phyloP scores from a whole-genome alignment of 306 rosid genomes.

The Pachyrhizus erosus region DNA sequence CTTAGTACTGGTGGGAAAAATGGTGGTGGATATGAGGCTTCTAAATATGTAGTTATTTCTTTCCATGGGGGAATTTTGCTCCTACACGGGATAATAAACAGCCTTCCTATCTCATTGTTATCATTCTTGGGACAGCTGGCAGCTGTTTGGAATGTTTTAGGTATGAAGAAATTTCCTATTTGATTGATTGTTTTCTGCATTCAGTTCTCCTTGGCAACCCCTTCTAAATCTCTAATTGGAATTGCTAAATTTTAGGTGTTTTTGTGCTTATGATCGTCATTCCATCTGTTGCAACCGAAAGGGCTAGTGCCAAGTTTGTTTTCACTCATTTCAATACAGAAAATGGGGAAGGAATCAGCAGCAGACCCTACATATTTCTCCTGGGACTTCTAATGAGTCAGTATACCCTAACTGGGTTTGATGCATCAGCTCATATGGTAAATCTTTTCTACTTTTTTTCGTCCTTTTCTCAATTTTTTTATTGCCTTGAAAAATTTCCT shows the following conservation, averaged over 20 bases:
- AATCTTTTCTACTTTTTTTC: conserved; percentile 28
- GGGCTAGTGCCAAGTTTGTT: conserved; percentile 85
- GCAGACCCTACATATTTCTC: conserved; percentile 77
- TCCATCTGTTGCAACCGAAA: conserved; percentile 82
- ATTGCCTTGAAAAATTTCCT: conserved; percentile 25
- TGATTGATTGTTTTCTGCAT: conserved; percentile 16
- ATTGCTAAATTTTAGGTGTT: conserved; percentile 65
- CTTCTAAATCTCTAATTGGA: conserved; percentile 39
- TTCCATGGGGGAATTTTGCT: conserved; percentile 82
- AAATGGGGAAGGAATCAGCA: conserved; percentile 76
- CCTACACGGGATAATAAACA: conserved; percentile 80
- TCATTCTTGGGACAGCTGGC: conserved; percentile 93
- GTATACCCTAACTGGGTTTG: conserved; percentile 89
- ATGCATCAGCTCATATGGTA: conserved; percentile 99
- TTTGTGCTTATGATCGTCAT: conserved; percentile 84
- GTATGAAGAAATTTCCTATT: conserved; percentile 51
- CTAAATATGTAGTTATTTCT: conserved; percentile 76
- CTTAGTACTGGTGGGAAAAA: conserved; percentile 92
- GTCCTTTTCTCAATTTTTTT: conserved; percentile 19
- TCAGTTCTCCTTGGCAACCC: conserved; percentile 14
- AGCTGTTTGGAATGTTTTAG: conserved; percentile 90
- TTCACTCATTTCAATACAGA: conserved; percentile 95
- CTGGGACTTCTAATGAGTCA: conserved; percentile 97
- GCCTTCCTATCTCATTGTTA: conserved; percentile 79
- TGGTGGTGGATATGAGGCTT: conserved; percentile 78